These are phyloP conservation scores for Malassezia slooffiae DNA, from an alignment of 1,284 basidiomycete species.

Conservation along the genomic window DNA sequence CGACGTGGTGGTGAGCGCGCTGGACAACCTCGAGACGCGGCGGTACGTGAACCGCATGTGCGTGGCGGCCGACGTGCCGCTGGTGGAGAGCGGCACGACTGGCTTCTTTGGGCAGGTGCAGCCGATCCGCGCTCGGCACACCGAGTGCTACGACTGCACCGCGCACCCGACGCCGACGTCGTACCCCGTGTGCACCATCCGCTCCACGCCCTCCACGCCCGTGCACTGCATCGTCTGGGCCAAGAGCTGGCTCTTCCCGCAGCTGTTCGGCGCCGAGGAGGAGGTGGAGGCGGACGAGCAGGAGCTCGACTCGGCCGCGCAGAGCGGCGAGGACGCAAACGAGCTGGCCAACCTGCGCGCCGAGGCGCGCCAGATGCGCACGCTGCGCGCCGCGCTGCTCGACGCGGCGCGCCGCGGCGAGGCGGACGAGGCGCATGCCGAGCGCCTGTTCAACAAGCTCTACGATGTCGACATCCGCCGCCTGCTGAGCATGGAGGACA, in stretches of 20 bases:
- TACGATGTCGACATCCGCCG: constrained; percentile 80
- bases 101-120: constrained; percentile 73
- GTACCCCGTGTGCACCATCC: constrained; percentile 95
- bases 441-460: constrained; percentile 75
- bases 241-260: constrained; percentile 81
- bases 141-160: constrained; percentile 43
- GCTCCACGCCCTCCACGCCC: constrained; percentile 89
- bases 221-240: constrained; percentile 99
- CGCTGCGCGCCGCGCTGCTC: constrained; percentile 55
- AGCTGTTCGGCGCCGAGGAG: constrained; percentile 22
- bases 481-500: constrained; percentile 85
- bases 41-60: constrained; percentile 77
- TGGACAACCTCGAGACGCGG: constrained; percentile 62
- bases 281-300: constrained; percentile 16
- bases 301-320: constrained; percentile 75
- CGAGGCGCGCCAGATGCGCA: constrained; percentile 76
- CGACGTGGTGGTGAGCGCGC: constrained; percentile 84
- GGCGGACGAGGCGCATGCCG: constrained; percentile 56
- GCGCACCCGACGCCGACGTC: constrained; percentile 77
- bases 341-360: constrained; percentile 81
- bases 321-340: constrained; percentile 72
- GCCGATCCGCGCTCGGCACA: constrained; percentile 48
- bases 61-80: constrained; percentile 74
- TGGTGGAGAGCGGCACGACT: constrained; percentile 92
- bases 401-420: constrained; percentile 7